Conservation (phyloP, 1,139 yeast genomes). For the Saccharomyces pastorianus region DNA sequence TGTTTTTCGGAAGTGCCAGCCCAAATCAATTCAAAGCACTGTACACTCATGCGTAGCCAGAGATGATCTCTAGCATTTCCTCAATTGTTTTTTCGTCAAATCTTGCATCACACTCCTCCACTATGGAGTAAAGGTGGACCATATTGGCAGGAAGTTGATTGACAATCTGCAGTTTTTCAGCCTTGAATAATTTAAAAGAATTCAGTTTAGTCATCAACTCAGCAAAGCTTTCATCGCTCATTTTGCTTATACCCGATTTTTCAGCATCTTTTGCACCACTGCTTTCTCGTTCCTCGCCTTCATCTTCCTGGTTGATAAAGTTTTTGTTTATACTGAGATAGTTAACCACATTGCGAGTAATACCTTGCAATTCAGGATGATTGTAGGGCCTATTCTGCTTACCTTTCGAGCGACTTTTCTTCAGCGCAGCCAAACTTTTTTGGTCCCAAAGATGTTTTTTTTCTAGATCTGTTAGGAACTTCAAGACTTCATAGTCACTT, state of each 20-base stretch:
- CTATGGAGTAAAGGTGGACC: constrained; percentile 68
- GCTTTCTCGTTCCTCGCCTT: constrained; percentile 7
- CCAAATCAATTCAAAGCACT: not conserved
- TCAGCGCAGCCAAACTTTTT: constrained; percentile 9
- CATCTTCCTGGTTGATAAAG: constrained; percentile 17
- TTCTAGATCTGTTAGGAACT: constrained; percentile 27
- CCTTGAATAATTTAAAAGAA: constrained; percentile 57
- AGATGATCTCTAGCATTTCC: constrained; percentile 32
- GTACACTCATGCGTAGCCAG: constrained; percentile 4
- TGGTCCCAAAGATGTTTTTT: constrained; percentile 36
- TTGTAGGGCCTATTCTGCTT: constrained; percentile 28
- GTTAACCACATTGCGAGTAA: constrained; percentile 51
- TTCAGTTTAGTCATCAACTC: constrained; percentile 47
- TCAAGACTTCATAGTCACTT: constrained; percentile 32
- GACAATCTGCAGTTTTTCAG: constrained; percentile 76
- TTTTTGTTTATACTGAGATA: constrained; percentile 32
- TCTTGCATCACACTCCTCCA: constrained; percentile 88
- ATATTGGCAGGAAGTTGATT: constrained; percentile 72
- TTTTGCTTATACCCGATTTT: constrained; percentile 18
- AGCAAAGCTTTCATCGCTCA: constrained; percentile 40
- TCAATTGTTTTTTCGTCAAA: constrained; percentile 57
- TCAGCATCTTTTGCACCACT: constrained; percentile 7
- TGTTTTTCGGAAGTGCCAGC: not conserved
- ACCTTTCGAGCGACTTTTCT: constrained; percentile 31
- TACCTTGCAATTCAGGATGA: constrained; percentile 50